phyloP scores from a whole-genome alignment of 306 rosid species.

The Aeschynomene evenia region DNA sequence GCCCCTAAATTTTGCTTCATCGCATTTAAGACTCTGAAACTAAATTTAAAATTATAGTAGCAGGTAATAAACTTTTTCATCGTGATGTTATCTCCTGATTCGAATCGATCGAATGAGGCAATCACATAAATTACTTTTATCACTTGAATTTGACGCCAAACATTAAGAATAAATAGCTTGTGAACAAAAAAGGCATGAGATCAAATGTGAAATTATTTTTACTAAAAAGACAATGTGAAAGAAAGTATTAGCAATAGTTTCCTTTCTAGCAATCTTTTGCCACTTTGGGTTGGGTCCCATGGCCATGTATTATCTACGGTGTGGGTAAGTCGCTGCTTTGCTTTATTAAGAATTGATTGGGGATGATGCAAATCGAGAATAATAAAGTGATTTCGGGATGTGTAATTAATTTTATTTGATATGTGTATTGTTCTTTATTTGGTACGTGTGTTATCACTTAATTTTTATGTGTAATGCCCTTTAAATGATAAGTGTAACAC shows the following conservation, averaged over 20 bases:
- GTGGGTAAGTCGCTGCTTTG: neutral
- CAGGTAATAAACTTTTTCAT: too few species aligned
- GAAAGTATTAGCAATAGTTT: neutral
- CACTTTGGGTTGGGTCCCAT: conserved; percentile 9
- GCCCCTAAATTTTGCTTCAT: neutral
- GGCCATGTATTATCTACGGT: neutral
- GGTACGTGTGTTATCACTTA: too few species aligned
- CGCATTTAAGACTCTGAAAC: neutral
- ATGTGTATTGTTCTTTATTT: too few species aligned
- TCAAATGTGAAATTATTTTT: neutral
- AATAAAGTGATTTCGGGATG: neutral
- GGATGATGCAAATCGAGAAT: neutral
- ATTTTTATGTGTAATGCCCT: too few species aligned
- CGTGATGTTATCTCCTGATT: too few species aligned
- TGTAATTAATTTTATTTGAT: too few species aligned
- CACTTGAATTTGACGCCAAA: neutral
- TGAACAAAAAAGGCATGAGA: neutral
- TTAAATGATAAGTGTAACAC: too few species aligned
- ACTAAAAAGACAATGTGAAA: neutral
- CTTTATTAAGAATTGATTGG: neutral
- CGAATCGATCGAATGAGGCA: too few species aligned
- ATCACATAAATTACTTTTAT: neutral
- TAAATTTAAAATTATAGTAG: too few species aligned
- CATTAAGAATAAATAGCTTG: neutral
- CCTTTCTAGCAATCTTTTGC: neutral